Base-by-base conservation (phyloP, 139 green algal genomes). In the Picocystis salinarum region DNA sequence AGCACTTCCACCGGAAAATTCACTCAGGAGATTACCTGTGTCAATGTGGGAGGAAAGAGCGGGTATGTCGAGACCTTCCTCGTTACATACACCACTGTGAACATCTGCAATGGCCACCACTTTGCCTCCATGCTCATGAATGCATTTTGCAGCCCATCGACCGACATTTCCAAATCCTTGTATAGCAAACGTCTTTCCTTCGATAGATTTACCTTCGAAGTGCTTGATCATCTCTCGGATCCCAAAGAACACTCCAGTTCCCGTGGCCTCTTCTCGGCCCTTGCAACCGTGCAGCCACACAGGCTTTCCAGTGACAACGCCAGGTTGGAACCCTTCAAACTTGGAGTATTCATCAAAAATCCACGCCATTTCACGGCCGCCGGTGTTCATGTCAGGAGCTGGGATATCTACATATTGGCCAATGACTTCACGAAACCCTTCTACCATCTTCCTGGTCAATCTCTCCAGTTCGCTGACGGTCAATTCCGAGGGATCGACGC, bases 301-400 rank as follows among this genome's bases (percentile, higher is more conserved):
- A 5, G 82, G 80, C 70, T 87, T 66, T 46, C 79, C 79, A 2
- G 79, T 90, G 6, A 91, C 75, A 4, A 85, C 71, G 23, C 70
- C 79, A 0, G 81, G 81, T 2, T 61, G 73, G 64, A 81, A 90
- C 25, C 79, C 76, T 15, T 57, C 67, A 49, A 79, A 79, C 47
- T 90, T 91, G 52, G 54, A 75, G 63, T 82, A 93, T 62, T 93
- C 80, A 44, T 93, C 82, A 42, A 93, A 90, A n/a, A 66, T 66
- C 56, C 56, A 66, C 6, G 56, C 64, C 76, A 87, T 84, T 39
- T 75, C 67, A 4, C 62, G 50, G 12, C 46, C 66, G 44, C 76
- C 76, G 2, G 77, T 88, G 61, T 79, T 80, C 64, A 93, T 89
- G 57, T 91, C 81, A 6, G 81, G 81, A 0, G 75, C 54, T 4